These are phyloP conservation scores for Astrothelium subdiscretum DNA, from an alignment of 495 filamentous ascomycete species.

Conservation along the genomic window DNA sequence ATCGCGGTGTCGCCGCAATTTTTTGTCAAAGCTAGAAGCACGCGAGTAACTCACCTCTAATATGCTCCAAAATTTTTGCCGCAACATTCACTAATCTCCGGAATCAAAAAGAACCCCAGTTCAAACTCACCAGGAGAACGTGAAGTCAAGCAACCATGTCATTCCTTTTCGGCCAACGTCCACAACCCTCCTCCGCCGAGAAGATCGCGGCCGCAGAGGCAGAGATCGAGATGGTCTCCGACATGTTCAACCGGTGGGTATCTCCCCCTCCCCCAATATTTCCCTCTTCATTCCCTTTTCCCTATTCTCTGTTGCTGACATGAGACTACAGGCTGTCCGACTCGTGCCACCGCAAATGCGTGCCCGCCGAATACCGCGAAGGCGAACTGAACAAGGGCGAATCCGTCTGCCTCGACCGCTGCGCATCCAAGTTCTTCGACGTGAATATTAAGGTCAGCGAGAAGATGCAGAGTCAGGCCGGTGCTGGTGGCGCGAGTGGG, in stretches of 20 bases:
- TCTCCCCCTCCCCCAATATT: slow-evolving; percentile 1
- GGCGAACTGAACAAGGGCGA: slow-evolving; percentile 96
- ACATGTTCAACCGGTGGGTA: slow-evolving; percentile 87
- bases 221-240: slow-evolving; percentile 85
- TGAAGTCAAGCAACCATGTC: slow-evolving; percentile 54
- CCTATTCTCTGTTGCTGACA: slow-evolving; percentile 2
- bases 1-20: neutral
- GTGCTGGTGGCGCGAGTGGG: slow-evolving; percentile 31
- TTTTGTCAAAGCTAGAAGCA: slow-evolving; percentile 5
- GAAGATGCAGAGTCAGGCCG: slow-evolving; percentile 63
- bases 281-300: neutral
- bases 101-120: neutral
- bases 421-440: slow-evolving; percentile 95
- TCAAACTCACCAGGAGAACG: neutral
- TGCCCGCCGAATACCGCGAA: slow-evolving; percentile 84
- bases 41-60: neutral
- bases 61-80: neutral
- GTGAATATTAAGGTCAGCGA: slow-evolving; percentile 84
- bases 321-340: slow-evolving; percentile 52
- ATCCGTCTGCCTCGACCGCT: slow-evolving; percentile 92
- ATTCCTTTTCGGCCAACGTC: slow-evolving; percentile 73
- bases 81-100: neutral
- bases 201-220: slow-evolving; percentile 92
- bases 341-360: slow-evolving; percentile 85
- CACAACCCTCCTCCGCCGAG: slow-evolving; percentile 84